phyloP scores from a whole-genome alignment of 192 early-diverging fungal species.

The Gaertneriomyces semiglobifer region DNA sequence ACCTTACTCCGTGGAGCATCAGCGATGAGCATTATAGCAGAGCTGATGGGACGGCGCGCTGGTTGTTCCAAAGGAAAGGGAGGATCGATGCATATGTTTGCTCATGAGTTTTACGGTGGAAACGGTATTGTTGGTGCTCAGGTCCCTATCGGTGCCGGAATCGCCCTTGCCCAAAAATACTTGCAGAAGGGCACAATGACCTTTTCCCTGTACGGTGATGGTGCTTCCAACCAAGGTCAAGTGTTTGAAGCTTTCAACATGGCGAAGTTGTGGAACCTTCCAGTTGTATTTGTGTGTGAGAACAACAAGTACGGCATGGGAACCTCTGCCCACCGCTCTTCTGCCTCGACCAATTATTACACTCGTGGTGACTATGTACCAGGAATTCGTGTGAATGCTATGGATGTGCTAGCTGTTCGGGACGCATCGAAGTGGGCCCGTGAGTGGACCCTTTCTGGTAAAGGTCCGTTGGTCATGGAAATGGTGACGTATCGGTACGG shows the following conservation, averaged over 20 bases:
- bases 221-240: slow-evolving; percentile 97
- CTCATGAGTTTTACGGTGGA: slow-evolving; percentile 91
- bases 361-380: slow-evolving; percentile 96
- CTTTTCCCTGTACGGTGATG: slow-evolving; percentile 93
- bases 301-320: slow-evolving; percentile 99
- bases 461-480: slow-evolving; percentile 92
- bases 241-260: slow-evolving; percentile 99
- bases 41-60: slow-evolving; percentile 65
- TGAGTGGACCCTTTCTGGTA: slow-evolving; percentile 74
- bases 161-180: slow-evolving; percentile 94
- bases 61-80: slow-evolving; percentile 95
- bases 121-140: slow-evolving; percentile 99
- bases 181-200: slow-evolving; percentile 70
- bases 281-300: slow-evolving; percentile 92
- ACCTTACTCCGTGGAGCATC: slow-evolving; percentile 77
- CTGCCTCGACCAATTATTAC: slow-evolving; percentile 90
- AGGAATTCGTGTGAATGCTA: slow-evolving; percentile 75
- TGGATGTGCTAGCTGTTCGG: slow-evolving; percentile 91
- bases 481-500: slow-evolving; percentile 98
- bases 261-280: slow-evolving; percentile 96
- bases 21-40: slow-evolving; percentile 44
- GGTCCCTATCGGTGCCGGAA: slow-evolving; percentile 57
- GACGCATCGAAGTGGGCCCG: slow-evolving; percentile 82
- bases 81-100: slow-evolving; percentile 99
- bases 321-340: slow-evolving; percentile 83